These are phyloP conservation scores for Umbelopsis sp. DNA, from an alignment of 371 early-diverging fungal genomes.

Conservation along the genomic window DNA sequence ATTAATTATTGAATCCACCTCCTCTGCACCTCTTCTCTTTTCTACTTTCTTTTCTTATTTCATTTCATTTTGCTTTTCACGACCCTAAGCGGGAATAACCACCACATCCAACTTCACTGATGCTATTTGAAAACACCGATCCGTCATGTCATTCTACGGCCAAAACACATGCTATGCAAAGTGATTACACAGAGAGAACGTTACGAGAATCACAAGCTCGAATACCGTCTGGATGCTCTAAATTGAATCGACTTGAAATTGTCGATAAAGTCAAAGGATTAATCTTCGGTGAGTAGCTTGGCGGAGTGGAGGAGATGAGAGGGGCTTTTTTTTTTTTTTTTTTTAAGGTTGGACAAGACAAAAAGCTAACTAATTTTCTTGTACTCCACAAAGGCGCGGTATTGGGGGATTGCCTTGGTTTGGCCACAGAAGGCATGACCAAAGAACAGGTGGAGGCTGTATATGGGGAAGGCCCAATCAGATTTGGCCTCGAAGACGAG, in stretches of 20 bases:
- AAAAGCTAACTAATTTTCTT: conserved; percentile 7
- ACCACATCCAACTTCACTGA: neutral
- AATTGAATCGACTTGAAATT: conserved; percentile 37
- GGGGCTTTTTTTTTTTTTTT: neutral
- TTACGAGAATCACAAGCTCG: conserved; percentile 18
- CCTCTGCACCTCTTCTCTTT: conserved; percentile 20
- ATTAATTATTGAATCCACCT: conserved; percentile 18
- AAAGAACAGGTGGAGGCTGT: conserved; percentile 38
- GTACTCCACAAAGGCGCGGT: conserved; percentile 53
- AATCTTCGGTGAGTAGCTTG: conserved; percentile 43
- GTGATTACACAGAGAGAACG: conserved; percentile 1
- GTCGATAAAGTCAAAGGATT: conserved; percentile 52
- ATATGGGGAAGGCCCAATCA: conserved; percentile 65
- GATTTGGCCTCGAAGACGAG: conserved; percentile 58
- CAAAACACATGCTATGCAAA: neutral
- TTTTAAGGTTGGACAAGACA: conserved; percentile 8
- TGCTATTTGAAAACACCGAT: conserved; percentile 6
- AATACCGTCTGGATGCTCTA: conserved; percentile 53
- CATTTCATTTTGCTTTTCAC: conserved; percentile 15
- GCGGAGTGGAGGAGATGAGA: too few species aligned
- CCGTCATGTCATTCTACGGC: neutral
- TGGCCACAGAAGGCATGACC: conserved; percentile 71
- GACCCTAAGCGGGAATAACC: too few species aligned
- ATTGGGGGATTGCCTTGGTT: conserved; percentile 70
- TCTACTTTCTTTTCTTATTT: conserved; percentile 18